Evolutionary conservation across 768 basidiomycete genomes (phyloP).

Genomic region (Sporobolomyces roseus): DNA sequence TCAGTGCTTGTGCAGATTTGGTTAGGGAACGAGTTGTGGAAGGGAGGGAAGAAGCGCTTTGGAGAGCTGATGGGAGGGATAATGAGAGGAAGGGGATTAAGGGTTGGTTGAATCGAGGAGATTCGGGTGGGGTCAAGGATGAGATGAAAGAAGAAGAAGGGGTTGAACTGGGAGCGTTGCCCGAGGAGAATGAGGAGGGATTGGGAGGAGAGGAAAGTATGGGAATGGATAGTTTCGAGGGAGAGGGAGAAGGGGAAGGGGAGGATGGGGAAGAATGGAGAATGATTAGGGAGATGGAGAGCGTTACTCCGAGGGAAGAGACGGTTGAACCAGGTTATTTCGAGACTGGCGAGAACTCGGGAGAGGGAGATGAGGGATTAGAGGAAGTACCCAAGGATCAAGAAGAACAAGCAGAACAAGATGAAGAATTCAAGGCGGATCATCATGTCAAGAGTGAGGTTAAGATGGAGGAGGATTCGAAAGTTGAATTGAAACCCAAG

Average conservation of each 20-base stretch:
- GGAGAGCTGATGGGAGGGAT: constrained; percentile 37
- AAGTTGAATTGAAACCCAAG: neutral
- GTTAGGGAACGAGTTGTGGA: constrained; percentile 31
- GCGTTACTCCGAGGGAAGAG: neutral
- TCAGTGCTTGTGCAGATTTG: constrained; percentile 84
- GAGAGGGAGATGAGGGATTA: neutral
- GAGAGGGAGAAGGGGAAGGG: constrained; percentile 2
- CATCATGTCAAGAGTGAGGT: neutral
- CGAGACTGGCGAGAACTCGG: neutral
- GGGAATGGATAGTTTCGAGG: neutral
- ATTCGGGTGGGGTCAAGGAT: constrained; percentile 19
- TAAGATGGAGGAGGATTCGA: constrained; percentile 9
- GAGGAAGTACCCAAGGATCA: neutral
- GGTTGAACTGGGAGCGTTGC: neutral
- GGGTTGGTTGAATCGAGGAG: constrained; percentile 37
- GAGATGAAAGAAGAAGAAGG: constrained; percentile 17
- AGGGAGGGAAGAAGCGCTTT: constrained; percentile 41
- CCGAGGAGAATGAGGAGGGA: constrained; percentile 3
- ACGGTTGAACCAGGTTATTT: constrained; percentile 4
- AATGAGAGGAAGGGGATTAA: constrained; percentile 41
- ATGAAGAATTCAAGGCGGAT: neutral
- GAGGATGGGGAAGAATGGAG: constrained; percentile 10
- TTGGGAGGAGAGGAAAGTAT: neutral
- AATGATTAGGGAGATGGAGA: constrained; percentile 9
- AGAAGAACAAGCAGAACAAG: neutral